A percentile compares a stretch with the other conserved stretches of the same genome.
These are phyloP conservation scores for Ophiocordyceps camponoti-floridani DNA, from an alignment of 2,329 filamentous ascomycete genomes.

Conservation along the genomic window DNA sequence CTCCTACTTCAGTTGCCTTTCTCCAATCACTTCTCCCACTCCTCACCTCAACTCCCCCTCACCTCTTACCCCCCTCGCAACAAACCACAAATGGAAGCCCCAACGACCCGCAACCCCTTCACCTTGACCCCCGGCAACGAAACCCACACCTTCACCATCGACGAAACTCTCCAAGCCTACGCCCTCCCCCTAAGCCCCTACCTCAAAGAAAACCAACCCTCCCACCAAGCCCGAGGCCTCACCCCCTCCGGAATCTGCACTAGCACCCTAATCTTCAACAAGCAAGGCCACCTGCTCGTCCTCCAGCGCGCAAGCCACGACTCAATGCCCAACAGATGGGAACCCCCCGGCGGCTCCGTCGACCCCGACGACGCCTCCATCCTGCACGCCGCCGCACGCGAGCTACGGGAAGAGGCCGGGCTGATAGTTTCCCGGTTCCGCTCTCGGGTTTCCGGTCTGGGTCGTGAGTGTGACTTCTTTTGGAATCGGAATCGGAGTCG, in stretches of 20 bases:
- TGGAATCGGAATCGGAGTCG: not conserved
- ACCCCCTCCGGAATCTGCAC: conserved; percentile 7
- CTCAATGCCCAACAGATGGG: conserved; percentile 20
- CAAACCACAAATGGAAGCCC: not conserved
- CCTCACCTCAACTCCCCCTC: too few species aligned
- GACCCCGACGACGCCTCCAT: conserved; percentile 18
- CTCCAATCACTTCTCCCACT: too few species aligned
- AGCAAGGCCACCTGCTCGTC: conserved; percentile 13
- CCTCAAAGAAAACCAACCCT: not conserved
- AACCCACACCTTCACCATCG: conserved; percentile 1
- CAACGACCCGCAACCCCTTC: not conserved
- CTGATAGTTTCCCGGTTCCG: conserved; percentile 9
- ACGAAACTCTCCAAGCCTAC: not conserved
- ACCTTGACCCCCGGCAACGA: not conserved
- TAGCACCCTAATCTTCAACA: conserved; percentile 10
- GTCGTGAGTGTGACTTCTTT: not conserved
- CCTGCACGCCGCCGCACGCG: conserved; percentile 18
- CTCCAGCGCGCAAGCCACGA: conserved; percentile 20
- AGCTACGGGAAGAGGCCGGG: conserved; percentile 24
- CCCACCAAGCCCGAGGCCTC: not conserved
- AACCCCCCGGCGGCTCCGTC: conserved; percentile 22
- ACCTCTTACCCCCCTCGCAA: too few species aligned
- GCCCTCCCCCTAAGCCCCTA: not conserved
- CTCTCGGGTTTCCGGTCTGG: conserved; percentile 2
- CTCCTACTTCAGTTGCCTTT: too few species aligned